Base-by-base conservation (phyloP, 2,329 filamentous ascomycete genomes). In the Capronia epimyces region DNA sequence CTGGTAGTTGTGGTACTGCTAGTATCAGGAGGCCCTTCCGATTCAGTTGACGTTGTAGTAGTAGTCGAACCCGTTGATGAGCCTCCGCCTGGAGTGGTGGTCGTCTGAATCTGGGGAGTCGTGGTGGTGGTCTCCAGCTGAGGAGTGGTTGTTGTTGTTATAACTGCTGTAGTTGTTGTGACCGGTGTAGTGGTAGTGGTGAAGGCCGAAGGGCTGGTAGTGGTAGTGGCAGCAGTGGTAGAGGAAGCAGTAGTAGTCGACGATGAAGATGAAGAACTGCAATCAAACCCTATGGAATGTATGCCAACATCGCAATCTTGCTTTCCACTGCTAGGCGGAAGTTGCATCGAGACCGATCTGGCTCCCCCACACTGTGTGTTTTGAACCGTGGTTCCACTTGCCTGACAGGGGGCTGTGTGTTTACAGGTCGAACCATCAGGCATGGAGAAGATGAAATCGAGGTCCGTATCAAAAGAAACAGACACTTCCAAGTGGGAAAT, bases 361-460 rank as follows among this genome's bases (percentile, higher is more conserved):
- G 91, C 90, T 70, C 90, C 90, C 80, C 89, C 91, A 68, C 91
- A 97, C 77, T 96, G 89, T 55, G 75, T 81, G 79, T 96, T 96
- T 71, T 81, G 72, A 63, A 96, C 76, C 41, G 78, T 79, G 52
- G 81, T 83, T 63, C 87, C 87, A 13, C 76, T 73, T 49, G 77
- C 73, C 58, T 76, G 80, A 79, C 88, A 94, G 46, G 75, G 65
- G 59, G 79, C 74, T 56, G 80, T 82, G 63, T 94, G 86, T 74
- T 87, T 91, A 82, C 91, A 97, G 53, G 70, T 80, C 12, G 81
- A 83, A 61, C 87, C 87, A 67, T 91, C 87, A 1, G 82, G 78
- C 89, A 96, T 95, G 63, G 76, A 78, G 72, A 91, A 96, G 75
- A 87, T 79, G 74, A 95, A 89, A 69, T 91, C 83, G 47, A 97